Evolutionary conservation across 179 eudicot species (phyloP).

Genomic region (Silene noctiflora): DNA sequence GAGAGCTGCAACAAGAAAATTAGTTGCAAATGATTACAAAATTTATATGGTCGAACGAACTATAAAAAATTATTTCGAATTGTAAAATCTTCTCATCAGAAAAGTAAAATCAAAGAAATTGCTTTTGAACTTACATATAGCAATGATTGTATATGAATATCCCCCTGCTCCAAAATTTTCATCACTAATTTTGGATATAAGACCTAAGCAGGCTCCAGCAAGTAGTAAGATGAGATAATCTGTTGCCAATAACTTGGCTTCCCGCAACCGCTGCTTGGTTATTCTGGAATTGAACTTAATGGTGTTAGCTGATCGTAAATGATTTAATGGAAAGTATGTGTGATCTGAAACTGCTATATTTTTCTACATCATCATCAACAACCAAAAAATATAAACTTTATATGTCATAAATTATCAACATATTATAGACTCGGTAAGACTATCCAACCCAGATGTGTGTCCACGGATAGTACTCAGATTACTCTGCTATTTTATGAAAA

Average conservation of each 20-base stretch:
- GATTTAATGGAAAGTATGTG: conserved; percentile 34
- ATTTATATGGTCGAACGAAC: background rate
- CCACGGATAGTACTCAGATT: too few species aligned
- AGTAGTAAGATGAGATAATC: conserved; percentile 78
- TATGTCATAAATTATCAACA: too few species aligned
- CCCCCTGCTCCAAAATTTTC: conserved; percentile 64
- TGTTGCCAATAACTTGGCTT: conserved; percentile 53
- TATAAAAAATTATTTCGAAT: background rate
- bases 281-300: conserved; percentile 45
- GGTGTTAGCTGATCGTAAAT: background rate
- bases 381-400: too few species aligned
- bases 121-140: conserved; percentile 58
- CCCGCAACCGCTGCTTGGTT: conserved; percentile 76
- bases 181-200: conserved; percentile 64
- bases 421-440: too few species aligned
- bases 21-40: conserved; percentile 24
- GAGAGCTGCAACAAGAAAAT: conserved; percentile 57
- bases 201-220: conserved; percentile 93
- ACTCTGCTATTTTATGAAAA: background rate
- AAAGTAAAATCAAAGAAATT: background rate
- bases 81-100: background rate
- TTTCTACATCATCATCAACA: background rate
- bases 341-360: conserved; percentile 9
- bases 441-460: too few species aligned
- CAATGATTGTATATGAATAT: conserved; percentile 75